phyloP scores from a whole-genome alignment of 2,329 filamentous ascomycete species.

The Zopfia rhizophila region DNA sequence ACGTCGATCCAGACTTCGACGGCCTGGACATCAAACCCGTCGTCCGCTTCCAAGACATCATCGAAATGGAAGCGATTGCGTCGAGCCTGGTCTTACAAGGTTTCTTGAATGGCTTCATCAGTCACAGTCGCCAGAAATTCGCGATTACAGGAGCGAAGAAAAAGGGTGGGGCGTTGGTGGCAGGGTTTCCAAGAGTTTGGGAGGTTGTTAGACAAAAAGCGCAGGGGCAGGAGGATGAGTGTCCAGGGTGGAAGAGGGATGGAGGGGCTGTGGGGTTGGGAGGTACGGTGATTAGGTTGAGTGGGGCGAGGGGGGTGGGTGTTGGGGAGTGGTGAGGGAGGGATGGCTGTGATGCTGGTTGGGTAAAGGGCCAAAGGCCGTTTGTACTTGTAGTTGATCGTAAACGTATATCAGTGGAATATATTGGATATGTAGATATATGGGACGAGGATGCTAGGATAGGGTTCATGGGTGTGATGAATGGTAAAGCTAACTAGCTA shows the following conservation, averaged over 20 bases:
- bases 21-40: constrained; percentile 44
- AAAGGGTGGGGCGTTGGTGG: constrained; percentile 65
- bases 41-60: constrained; percentile 59
- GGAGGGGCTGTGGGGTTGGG: constrained; percentile 31
- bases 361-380: neutral
- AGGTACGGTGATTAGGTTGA: constrained; percentile 68
- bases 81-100: constrained; percentile 82
- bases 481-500: too few relatives aligned
- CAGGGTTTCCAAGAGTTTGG: constrained; percentile 81
- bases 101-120: constrained; percentile 84
- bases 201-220: constrained; percentile 71
- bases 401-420: too few relatives aligned
- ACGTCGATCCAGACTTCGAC: constrained; percentile 59
- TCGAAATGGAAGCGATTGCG: constrained; percentile 81
- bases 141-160: constrained; percentile 80
- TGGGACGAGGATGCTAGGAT: too few relatives aligned
- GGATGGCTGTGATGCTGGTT: neutral
- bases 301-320: constrained; percentile 62
- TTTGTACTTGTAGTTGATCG: too few relatives aligned
- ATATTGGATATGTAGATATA: too few relatives aligned
- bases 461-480: too few relatives aligned
- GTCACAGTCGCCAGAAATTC: constrained; percentile 79
- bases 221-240: constrained; percentile 69
- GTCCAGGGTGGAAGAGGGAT: constrained; percentile 78
- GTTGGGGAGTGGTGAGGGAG: constrained; percentile 45